Conservation (phyloP, 2,329 filamentous ascomycete species). For the Sporothrix mexicana region DNA sequence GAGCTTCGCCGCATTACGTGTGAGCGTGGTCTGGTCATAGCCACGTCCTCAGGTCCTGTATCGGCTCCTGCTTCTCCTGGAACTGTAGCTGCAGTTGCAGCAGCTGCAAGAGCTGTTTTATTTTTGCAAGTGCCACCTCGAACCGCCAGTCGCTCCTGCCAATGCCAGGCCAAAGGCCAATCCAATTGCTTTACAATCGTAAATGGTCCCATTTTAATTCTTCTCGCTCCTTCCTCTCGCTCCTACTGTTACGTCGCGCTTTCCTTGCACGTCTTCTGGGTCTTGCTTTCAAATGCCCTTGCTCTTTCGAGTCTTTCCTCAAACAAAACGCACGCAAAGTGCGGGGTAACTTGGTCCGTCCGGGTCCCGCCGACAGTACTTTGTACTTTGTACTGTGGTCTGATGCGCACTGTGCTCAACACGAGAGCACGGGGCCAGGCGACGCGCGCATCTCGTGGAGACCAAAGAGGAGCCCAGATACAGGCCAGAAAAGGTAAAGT, state of each 20-base stretch:
- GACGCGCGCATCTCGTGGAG: slow-evolving; percentile 29
- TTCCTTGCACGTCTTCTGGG: slow-evolving; percentile 13
- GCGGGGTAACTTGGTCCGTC: slow-evolving; percentile 25
- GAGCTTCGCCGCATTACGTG: slow-evolving; percentile 19
- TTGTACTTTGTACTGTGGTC: too few species aligned
- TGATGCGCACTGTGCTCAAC: slow-evolving; percentile 25
- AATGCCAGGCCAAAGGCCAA: too few species aligned
- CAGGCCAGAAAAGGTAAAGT: background rate
- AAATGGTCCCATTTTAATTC: background rate
- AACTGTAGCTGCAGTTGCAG: too few species aligned
- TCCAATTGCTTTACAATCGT: background rate
- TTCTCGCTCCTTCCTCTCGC: background rate
- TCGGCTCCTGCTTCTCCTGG: background rate
- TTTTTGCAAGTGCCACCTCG: too few species aligned
- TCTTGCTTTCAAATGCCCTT: slow-evolving; percentile 10
- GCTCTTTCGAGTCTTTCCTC: too few species aligned
- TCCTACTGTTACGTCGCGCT: slow-evolving; percentile 1
- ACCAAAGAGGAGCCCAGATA: too few species aligned
- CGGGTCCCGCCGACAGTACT: slow-evolving; percentile 15
- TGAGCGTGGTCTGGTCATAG: background rate
- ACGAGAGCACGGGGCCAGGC: slow-evolving; percentile 33
- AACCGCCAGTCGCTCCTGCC: background rate
- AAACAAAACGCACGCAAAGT: slow-evolving; percentile 10
- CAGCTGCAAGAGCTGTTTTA: too few species aligned
- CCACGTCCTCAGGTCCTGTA: background rate